These are phyloP conservation scores for Hypoxylon fuscum DNA, from an alignment of 495 filamentous ascomycete species.

Conservation along the genomic window DNA sequence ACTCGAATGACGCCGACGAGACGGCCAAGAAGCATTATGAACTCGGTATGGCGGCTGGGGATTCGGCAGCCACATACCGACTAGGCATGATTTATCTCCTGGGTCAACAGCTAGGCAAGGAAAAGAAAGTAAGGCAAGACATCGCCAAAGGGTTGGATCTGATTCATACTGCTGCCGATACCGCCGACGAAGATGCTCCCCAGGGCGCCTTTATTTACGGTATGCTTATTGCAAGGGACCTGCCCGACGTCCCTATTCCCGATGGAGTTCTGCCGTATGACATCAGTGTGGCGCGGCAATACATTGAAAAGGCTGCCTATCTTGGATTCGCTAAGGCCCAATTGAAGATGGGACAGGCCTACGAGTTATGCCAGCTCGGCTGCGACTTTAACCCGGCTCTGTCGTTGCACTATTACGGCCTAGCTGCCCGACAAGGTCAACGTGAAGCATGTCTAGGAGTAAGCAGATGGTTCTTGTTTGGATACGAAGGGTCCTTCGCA, in stretches of 20 bases:
- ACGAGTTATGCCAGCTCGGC: conserved; percentile 90
- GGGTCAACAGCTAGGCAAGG: conserved; percentile 79
- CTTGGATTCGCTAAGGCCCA: conserved; percentile 97
- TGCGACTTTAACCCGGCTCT: conserved; percentile 94
- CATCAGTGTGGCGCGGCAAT: conserved; percentile 75
- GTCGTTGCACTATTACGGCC: conserved; percentile 93
- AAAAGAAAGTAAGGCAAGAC: conserved; percentile 67
- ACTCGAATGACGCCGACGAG: conserved; percentile 87
- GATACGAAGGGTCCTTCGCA: conserved; percentile 86
- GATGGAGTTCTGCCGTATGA: conserved; percentile 75
- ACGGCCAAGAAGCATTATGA: conserved; percentile 91
- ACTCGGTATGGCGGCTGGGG: conserved; percentile 74
- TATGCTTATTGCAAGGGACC: conserved; percentile 89
- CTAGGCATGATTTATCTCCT: conserved; percentile 97
- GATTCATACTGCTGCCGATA: conserved; percentile 82
- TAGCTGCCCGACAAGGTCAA: conserved; percentile 88
- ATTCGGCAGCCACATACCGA: conserved; percentile 94
- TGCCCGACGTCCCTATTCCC: conserved; percentile 86
- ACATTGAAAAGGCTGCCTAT: conserved; percentile 97
- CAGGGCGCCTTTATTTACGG: conserved; percentile 97
- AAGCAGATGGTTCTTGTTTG: conserved; percentile 98
- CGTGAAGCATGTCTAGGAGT: conserved; percentile 95
- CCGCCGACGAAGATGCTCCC: conserved; percentile 95
- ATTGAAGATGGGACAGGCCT: conserved; percentile 95
- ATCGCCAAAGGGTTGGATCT: conserved; percentile 79